A percentile compares a stretch with the other conserved stretches of the same genome.
phyloP scores from a whole-genome alignment of 176 grass and related monocot genomes.

The Eremochloa ophiuroides region DNA sequence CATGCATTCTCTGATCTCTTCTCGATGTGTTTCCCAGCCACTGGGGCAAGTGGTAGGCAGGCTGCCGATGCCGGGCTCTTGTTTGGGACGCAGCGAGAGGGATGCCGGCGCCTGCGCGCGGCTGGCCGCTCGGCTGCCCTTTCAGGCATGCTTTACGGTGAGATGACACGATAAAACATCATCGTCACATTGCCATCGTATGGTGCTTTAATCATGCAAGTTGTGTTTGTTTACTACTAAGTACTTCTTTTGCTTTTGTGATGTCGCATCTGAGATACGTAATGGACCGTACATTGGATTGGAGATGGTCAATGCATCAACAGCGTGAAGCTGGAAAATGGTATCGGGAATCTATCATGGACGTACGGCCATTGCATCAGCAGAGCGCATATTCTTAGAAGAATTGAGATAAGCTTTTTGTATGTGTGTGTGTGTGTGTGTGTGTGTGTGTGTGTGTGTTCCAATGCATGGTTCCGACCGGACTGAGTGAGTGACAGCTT shows the following conservation, averaged over 20 bases:
- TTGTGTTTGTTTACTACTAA: too few relatives aligned
- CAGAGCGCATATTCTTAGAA: not conserved
- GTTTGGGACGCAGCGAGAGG: not conserved
- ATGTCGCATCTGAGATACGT: not conserved
- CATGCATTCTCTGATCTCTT: not conserved
- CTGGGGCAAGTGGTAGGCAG: not conserved
- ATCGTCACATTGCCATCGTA: too few relatives aligned
- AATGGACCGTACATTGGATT: not conserved
- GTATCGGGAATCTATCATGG: not conserved
- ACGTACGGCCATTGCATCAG: not conserved
- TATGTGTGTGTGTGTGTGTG: too few relatives aligned
- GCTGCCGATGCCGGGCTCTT: not conserved
- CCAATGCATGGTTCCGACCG: not conserved
- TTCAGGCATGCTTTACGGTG: conserved; percentile 2
- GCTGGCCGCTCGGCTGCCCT: not conserved
- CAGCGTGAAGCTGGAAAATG: not conserved
- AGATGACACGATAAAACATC: not conserved
- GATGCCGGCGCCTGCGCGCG: conserved; percentile 11
- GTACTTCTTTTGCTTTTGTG: not conserved
- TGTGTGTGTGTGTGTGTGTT: too few relatives aligned
- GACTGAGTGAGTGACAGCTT: not conserved
- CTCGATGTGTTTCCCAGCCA: not conserved
- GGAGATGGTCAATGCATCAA: not conserved
- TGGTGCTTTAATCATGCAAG: too few relatives aligned
- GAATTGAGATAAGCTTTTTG: too few relatives aligned